Evolutionary conservation across 768 basidiomycete species (phyloP), one percentile per base, ranked within the genome.

Genomic region (Lactifluus subvellereus): DNA sequence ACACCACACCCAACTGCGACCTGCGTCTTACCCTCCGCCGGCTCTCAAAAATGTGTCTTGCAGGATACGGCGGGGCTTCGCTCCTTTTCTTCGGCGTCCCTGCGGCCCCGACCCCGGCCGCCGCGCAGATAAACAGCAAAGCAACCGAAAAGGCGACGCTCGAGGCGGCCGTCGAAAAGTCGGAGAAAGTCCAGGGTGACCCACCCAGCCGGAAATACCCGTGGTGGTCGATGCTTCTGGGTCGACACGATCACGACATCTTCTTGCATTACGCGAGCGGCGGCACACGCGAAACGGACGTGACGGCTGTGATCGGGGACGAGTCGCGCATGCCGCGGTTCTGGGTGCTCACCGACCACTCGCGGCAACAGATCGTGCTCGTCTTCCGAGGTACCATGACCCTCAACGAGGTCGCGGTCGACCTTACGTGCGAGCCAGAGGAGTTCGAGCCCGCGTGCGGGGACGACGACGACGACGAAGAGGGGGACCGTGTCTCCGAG

Each of bases 261-360:
- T 90, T 93, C 70, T 83, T 89, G 71, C 78, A 80, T 33, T 88
- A 84, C 60, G 82, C 75, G 5, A 66, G 64, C 22, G 64, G 70
- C 4, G 69, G 68, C 16, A 61, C 58, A 3, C 30, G 62, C 6
- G 38, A 43, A 18, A 57, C 61, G 38, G 61, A 57, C 27, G 60
- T 67, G 16, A 69, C 69, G 3, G 86, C 86, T 8, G 82, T 85
- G 38, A 79, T 87, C 27, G 87, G 88, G 14, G 76, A 80, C 52
- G 85, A 87, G 66, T 80, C 83, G 64, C 78, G 85, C 64, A 88
- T 91, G 85, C 91, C 91, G 3, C 79, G 89, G 40, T 93, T 87
- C 71, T 93, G 91, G 90, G 86, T 92, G 4, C 77, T 94, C 20
- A 91, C 89, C 0, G 91, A 93, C 71, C 87, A 94, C 69, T 79